Conservation (phyloP, 2,329 filamentous ascomycete genomes). For the Sporothrix schenckii region DNA sequence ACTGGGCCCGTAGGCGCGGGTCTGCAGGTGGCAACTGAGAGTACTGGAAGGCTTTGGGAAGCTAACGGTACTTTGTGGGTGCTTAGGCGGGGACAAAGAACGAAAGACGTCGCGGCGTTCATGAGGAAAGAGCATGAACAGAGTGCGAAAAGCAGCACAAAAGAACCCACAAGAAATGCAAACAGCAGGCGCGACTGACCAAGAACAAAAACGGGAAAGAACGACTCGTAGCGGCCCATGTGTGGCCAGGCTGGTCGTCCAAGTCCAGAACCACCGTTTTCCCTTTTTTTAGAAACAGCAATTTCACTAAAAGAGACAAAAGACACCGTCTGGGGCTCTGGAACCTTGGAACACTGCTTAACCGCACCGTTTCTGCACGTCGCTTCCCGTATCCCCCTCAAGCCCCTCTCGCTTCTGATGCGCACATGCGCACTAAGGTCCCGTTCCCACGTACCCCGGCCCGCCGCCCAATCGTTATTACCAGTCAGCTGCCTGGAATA, state of each 20-base stretch:
- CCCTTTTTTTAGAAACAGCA: conserved; percentile 26
- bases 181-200: neutral
- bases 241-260: neutral
- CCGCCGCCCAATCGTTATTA: conserved; percentile 12
- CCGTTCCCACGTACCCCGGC: conserved; percentile 20
- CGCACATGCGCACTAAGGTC: neutral
- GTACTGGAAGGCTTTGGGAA: neutral
- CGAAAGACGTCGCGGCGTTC: neutral
- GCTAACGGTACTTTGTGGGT: neutral
- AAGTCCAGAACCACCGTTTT: conserved; percentile 19
- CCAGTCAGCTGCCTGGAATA: conserved; percentile 21
- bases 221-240: conserved; percentile 4
- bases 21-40: neutral
- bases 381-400: neutral
- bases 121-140: neutral
- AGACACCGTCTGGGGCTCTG: neutral
- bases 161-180: neutral
- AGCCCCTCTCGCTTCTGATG: too few species aligned
- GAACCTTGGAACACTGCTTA: neutral
- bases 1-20: neutral
- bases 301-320: conserved; percentile 5
- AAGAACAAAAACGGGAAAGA: conserved; percentile 15
- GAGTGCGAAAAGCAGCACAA: neutral
- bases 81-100: conserved; percentile 22
- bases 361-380: neutral